These are phyloP conservation scores for Boletus tylopilopsis DNA, from an alignment of 768 basidiomycete genomes.

Conservation along the genomic window DNA sequence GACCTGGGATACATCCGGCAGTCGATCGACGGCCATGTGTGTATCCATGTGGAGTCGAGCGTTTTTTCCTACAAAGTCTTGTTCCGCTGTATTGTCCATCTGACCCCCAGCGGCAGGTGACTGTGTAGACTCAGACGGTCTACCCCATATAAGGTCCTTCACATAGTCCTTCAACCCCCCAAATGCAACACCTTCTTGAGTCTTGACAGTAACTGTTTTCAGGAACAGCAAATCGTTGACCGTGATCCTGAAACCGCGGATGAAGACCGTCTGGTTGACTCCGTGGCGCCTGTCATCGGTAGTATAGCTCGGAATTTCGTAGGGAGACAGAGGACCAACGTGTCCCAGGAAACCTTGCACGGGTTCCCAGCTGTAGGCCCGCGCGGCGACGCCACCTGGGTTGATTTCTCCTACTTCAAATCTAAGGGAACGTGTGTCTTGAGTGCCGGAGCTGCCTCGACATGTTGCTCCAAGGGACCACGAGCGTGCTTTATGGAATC, in stretches of 20 bases:
- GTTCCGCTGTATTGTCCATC: background rate
- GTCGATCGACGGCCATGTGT: background rate
- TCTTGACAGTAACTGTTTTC: background rate
- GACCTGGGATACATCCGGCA: background rate
- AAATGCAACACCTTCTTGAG: background rate
- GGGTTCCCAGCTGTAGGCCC: background rate
- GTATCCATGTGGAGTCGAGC: background rate
- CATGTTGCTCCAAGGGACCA: background rate
- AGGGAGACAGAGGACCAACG: background rate
- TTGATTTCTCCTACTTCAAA: background rate
- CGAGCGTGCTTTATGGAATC: background rate
- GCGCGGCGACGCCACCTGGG: background rate
- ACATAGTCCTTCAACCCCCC: background rate
- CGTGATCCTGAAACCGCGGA: too few relatives aligned
- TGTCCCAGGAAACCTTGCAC: background rate
- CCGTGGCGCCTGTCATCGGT: background rate
- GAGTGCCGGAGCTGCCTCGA: background rate
- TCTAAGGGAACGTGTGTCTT: background rate
- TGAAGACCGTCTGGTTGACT: too few relatives aligned
- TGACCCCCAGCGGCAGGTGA: background rate
- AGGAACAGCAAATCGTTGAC: too few relatives aligned
- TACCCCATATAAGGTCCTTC: too few relatives aligned
- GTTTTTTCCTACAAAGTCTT: background rate
- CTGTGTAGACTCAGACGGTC: too few relatives aligned
- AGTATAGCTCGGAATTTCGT: background rate